phyloP scores from a whole-genome alignment of 176 grass and related monocot genomes.

The Ensete ventricosum region DNA sequence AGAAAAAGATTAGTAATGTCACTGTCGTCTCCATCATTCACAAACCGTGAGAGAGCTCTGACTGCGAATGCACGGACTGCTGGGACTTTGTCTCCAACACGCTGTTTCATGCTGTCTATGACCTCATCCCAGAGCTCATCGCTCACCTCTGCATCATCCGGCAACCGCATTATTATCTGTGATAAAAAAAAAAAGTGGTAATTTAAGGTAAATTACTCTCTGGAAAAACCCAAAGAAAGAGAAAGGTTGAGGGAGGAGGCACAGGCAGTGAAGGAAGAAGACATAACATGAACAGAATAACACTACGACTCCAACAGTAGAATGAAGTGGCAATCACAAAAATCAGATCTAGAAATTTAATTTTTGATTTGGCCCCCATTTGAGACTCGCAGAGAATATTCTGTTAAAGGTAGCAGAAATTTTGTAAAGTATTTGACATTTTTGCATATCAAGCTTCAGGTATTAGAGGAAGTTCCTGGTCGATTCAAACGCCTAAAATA shows the following conservation, averaged over 20 bases:
- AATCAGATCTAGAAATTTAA: neutral
- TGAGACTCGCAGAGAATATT: no score
- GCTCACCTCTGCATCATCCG: conserved; percentile 71
- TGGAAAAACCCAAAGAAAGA: neutral
- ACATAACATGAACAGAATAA: neutral
- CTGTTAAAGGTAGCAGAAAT: no score
- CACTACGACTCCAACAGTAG: neutral
- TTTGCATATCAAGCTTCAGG: no score
- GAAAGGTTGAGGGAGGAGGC: neutral
- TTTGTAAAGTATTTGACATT: no score
- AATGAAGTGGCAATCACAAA: neutral
- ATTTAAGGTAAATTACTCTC: neutral
- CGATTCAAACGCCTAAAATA: no score
- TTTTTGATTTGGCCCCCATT: no score
- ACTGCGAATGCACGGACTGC: conserved; percentile 61
- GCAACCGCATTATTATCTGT: conserved; percentile 72
- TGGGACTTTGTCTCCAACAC: conserved; percentile 59
- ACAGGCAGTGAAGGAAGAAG: neutral
- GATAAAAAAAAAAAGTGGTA: conserved; percentile 10
- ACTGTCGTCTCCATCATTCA: conserved; percentile 44
- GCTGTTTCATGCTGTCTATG: conserved; percentile 64
- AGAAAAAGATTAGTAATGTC: conserved; percentile 64
- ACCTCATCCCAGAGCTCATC: conserved; percentile 83
- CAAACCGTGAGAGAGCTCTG: conserved; percentile 69
- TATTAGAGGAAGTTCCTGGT: no score